phyloP scores from a whole-genome alignment of 148 eudicot genomes.

The Amaranthus hypochondriacus region DNA sequence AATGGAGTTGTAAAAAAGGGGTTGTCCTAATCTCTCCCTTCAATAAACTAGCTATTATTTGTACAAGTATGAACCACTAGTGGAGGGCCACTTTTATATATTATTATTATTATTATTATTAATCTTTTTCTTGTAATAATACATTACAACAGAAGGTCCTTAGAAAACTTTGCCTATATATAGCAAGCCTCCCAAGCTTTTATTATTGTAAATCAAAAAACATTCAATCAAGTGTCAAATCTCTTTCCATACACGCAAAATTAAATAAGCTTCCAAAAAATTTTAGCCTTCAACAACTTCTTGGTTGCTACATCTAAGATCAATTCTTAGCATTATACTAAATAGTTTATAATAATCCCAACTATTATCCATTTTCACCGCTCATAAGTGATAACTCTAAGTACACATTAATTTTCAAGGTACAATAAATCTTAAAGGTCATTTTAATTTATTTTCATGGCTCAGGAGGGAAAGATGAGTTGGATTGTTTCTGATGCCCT shows the following conservation, averaged over 20 bases:
- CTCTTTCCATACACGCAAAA: background rate
- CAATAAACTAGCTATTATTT: constrained; percentile 10
- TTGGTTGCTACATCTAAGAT: background rate
- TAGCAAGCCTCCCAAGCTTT: constrained; percentile 18
- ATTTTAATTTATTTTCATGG: no score
- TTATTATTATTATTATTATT: background rate
- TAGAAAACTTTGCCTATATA: constrained; percentile 38
- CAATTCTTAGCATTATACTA: constrained; percentile 15
- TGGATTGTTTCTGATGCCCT: constrained; percentile 44
- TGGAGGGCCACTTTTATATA: constrained; percentile 25
- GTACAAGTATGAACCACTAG: constrained; percentile 23
- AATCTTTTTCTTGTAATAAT: background rate
- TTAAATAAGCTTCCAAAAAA: background rate
- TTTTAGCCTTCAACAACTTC: background rate
- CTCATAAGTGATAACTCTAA: no score
- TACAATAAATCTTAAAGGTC: no score
- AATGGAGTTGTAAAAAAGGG: constrained; percentile 15
- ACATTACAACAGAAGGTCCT: constrained; percentile 22
- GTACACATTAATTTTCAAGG: no score
- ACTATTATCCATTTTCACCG: no score
- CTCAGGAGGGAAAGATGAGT: constrained; percentile 38
- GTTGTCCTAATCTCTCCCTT: constrained; percentile 28
- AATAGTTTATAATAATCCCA: no score
- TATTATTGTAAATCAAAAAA: constrained; percentile 18
- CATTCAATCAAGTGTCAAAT: constrained; percentile 15